A percentile compares a stretch with the other conserved stretches of the same genome.
These are phyloP conservation scores for Puya raimondii DNA, from an alignment of 176 grass and related monocot genomes.

Conservation along the genomic window DNA sequence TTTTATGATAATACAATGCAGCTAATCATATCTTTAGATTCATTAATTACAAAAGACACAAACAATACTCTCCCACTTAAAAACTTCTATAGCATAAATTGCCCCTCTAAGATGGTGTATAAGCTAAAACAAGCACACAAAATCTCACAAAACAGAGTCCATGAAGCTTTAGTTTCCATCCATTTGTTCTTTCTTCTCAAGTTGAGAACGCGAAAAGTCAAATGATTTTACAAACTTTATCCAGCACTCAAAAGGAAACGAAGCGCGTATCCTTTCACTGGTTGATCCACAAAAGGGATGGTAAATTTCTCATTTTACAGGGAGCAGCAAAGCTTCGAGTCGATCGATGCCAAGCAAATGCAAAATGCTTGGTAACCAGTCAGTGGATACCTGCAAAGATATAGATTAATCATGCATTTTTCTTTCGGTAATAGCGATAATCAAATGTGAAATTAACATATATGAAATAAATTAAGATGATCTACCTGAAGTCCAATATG, in stretches of 20 bases:
- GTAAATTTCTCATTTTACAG: conserved; percentile 21
- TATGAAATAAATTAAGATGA: neutral
- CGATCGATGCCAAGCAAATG: conserved; percentile 84
- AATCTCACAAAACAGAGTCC: too few species aligned
- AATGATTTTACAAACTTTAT: neutral
- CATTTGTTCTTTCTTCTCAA: neutral
- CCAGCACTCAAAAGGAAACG: neutral
- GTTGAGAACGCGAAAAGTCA: neutral
- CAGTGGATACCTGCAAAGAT: conserved; percentile 50
- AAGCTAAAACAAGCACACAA: too few species aligned
- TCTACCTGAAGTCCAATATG: conserved; percentile 83
- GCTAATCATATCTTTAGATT: too few species aligned
- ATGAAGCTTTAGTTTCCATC: neutral
- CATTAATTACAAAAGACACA: too few species aligned
- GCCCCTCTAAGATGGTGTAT: too few species aligned
- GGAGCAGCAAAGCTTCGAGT: conserved; percentile 81
- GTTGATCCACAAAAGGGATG: neutral
- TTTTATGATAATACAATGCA: too few species aligned
- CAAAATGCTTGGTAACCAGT: conserved; percentile 95
- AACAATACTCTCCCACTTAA: too few species aligned
- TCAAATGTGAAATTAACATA: neutral
- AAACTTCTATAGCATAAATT: too few species aligned
- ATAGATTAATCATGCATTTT: neutral
- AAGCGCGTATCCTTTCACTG: neutral
- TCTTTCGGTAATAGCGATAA: neutral